Percentiles rank a stretch among this genome's conserved stretches.
These are phyloP conservation scores for Sugiyamaella smithiae DNA, from an alignment of 805 yeast genomes.

Conservation along the genomic window DNA sequence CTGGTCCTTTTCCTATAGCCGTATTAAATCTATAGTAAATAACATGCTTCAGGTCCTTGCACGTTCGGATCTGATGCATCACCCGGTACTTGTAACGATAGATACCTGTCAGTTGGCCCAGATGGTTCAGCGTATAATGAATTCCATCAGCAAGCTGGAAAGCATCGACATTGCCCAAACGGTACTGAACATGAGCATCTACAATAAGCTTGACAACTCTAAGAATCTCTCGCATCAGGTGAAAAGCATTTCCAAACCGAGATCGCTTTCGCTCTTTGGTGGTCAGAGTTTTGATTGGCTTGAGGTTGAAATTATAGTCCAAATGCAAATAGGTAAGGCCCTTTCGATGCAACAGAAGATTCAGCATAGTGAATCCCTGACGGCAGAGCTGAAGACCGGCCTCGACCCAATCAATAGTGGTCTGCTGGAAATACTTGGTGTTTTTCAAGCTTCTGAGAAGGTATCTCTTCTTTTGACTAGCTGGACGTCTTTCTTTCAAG, in stretches of 20 bases:
- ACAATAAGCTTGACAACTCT: conserved; percentile 82
- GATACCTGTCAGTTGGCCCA: conserved; percentile 95
- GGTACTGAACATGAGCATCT: conserved; percentile 88
- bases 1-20: conserved; percentile 95
- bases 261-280: conserved; percentile 96
- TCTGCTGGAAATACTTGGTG: conserved; percentile 88
- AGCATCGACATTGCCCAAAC: conserved; percentile 89
- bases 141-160: conserved; percentile 94
- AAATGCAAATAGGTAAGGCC: conserved; percentile 90
- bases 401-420: conserved; percentile 96
- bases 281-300: conserved; percentile 93
- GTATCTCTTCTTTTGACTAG: conserved; percentile 50
- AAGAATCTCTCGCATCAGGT: conserved; percentile 83
- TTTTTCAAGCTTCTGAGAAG: conserved; percentile 63
- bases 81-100: conserved; percentile 95
- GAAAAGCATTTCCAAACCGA: conserved; percentile 95
- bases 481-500: conserved; percentile 49
- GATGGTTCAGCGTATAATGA: conserved; percentile 83
- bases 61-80: conserved; percentile 96
- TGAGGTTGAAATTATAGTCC: conserved; percentile 92
- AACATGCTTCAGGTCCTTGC: conserved; percentile 92
- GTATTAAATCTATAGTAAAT: conserved; percentile 81
- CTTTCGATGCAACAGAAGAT: conserved; percentile 80
- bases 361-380: conserved; percentile 93
- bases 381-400: conserved; percentile 92